These are phyloP conservation scores for Candida ulmi DNA, from an alignment of 805 yeast species.

Conservation along the genomic window DNA sequence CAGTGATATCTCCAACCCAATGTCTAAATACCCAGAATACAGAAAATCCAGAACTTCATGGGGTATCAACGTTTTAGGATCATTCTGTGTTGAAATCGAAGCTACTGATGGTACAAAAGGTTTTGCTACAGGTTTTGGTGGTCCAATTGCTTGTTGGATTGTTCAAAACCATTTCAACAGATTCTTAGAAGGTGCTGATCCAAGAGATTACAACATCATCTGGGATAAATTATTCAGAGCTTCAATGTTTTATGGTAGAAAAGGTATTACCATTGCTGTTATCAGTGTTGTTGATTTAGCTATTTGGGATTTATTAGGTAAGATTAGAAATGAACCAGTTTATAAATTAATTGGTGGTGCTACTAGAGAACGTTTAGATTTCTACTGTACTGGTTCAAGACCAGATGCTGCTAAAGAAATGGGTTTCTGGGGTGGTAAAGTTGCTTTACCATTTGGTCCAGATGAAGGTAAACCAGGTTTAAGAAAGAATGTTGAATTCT, in stretches of 20 bases:
- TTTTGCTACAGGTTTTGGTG: slow-evolving; percentile 48
- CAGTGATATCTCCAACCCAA: slow-evolving; percentile 40
- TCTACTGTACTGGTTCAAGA: slow-evolving; percentile 45
- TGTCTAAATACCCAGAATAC: slow-evolving; percentile 42
- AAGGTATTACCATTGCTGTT: slow-evolving; percentile 42
- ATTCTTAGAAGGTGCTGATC: slow-evolving; percentile 41
- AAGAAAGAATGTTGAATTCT: slow-evolving; percentile 39
- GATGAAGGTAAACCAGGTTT: slow-evolving; percentile 45
- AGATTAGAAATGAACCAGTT: slow-evolving; percentile 44
- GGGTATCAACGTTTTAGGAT: slow-evolving; percentile 47
- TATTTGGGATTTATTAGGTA: slow-evolving; percentile 45
- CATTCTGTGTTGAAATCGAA: slow-evolving; percentile 43
- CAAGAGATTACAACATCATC: slow-evolving; percentile 37
- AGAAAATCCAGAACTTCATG: slow-evolving; percentile 39
- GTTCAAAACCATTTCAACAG: slow-evolving; percentile 40
- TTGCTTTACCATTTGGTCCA: slow-evolving; percentile 45
- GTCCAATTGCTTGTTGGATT: slow-evolving; percentile 45
- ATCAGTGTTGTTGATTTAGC: slow-evolving; percentile 44
- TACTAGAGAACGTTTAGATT: slow-evolving; percentile 37
- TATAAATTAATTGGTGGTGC: slow-evolving; percentile 49
- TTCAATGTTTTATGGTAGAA: slow-evolving; percentile 46
- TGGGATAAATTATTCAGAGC: slow-evolving; percentile 48
- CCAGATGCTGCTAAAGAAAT: slow-evolving; percentile 42
- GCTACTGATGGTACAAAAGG: slow-evolving; percentile 45
- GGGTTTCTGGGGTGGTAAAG: slow-evolving; percentile 53